Base-by-base conservation (phyloP, 2,329 filamentous ascomycete species). In the Decorospora gaudefroyi region DNA sequence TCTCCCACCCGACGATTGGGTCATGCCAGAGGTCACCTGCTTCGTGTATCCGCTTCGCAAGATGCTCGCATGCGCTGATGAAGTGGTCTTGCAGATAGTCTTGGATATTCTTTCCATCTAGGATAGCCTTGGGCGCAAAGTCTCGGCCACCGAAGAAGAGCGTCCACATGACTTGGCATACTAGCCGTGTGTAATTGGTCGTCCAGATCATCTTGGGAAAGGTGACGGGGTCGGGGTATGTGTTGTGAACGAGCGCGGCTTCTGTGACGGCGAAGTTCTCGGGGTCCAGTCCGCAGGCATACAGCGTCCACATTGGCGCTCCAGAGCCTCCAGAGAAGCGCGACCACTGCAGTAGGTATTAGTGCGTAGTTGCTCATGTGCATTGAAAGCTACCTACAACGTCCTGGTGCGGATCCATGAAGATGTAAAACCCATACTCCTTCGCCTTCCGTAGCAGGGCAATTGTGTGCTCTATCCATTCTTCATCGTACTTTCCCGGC, bases 141-240 rank as follows among this genome's bases (percentile, higher is more conserved):
- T 95, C 89, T 52, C 78, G 83, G 23, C 93, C 93, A 6, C 81
- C 91, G 69, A 95, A 99, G 74, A 96, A 99, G 37, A 97, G 74
- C 0, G 92, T 96, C 68, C 96, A 97, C 57, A 97, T 90, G 31
- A 90, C 91, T 55, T 91, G 89, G 35, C 86, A 88, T 2, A 87
- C 91, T 35, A 97, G 77, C 16, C 93, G 83, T 50, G 84, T 87
- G 71, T 99, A 99, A 68, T 99, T 99, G 37, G 95, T 97, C 11
- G 92, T 90, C 93, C 93, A 99, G 45, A 97, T 92, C 95, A 99
- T 99, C 74, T 96, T 97, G 16, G 93, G 93, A 56, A 92, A 99
- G 1, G 85, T 80, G 17, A 85, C 85, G 6, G 91, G 90, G 13
- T 95, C 81, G 7, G 88, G 84, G 65, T 89, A 96, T 2, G 88